Evolutionary conservation across 805 yeast species (phyloP), one percentile per base, ranked within the genome.

Genomic region (Sungouiozyma ichnusensis): DNA sequence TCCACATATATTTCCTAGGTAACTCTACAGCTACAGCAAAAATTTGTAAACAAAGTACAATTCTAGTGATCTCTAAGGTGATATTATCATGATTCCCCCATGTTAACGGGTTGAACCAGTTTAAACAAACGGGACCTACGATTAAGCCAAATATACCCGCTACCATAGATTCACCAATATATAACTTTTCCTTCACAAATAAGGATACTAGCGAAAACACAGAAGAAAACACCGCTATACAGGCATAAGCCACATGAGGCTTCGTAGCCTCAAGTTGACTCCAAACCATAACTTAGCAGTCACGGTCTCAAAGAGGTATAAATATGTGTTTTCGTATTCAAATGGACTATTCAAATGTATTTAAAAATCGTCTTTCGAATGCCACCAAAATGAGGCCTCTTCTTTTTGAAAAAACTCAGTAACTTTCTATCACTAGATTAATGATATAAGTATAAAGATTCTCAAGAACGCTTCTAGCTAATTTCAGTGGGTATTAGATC

Each of bases 11-110:
- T 58, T 83, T 84, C 43, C 84, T 76, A 15, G 97, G 97, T 61
- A 87, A 67, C 62, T 87, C 97, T 29, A 87, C 97, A 2, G 95
- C 94, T 16, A 85, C 94, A 8, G 95, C 95, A 54, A 87, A 90
- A 51, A 87, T 85, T 66, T 87, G 96, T 41, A 87, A 75, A 57
- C 90, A 80, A 52, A 87, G 66, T 3, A 86, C 90, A 14, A 87
- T 75, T 41, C 96, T 72, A 43, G 90, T 79, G 14, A 88, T 69
- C 55, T 87, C 97, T 48, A 86, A 66, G 0, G 96, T 87, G 48
- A 88, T 76, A 41, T 71, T 70, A 59, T 88, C 95, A 1, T 84
- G 63, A 55, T 86, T 81, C 1, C 94, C 94, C 97, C 97, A 87
- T 4, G 73, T 65, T 6, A 75, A 61, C 2, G 97, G 97, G 44